These are phyloP conservation scores for Effrenium voratum DNA, from an alignment of 73 alveolate species.

Conservation along the genomic window DNA sequence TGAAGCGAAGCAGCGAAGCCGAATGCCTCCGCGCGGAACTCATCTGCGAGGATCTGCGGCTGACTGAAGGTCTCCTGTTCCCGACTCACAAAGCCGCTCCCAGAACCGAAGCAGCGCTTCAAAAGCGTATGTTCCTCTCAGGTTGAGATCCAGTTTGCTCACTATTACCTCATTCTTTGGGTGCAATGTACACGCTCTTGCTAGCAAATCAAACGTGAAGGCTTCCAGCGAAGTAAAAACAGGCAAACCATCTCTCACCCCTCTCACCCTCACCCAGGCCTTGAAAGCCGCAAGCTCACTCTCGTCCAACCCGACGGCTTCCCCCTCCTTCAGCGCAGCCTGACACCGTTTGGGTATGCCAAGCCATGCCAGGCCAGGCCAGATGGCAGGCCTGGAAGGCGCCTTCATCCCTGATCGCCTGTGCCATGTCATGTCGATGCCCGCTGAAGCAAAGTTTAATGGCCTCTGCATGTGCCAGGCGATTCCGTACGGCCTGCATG, in stretches of 20 bases:
- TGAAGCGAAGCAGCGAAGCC: too few species aligned
- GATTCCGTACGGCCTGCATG: too few species aligned
- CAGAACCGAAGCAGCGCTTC: too few species aligned
- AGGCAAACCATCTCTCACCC: too few species aligned
- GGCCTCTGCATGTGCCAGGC: not conserved
- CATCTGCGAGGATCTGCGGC: too few species aligned
- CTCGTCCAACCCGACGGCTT: not conserved
- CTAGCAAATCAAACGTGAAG: not conserved
- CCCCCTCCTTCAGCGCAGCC: conserved; percentile 21
- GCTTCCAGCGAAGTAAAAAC: not conserved
- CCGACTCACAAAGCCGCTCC: too few species aligned
- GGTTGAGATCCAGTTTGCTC: not conserved
- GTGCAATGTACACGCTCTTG: not conserved
- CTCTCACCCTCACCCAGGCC: not conserved
- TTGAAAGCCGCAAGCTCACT: not conserved
- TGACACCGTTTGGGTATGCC: not conserved
- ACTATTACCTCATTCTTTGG: not conserved
- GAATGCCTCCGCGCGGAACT: too few species aligned
- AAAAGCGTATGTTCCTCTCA: too few species aligned
- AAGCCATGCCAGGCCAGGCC: not conserved
- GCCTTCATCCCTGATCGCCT: not conserved
- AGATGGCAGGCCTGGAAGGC: not conserved
- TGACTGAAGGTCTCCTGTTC: too few species aligned
- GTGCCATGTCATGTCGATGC: not conserved
- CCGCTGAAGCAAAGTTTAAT: too few species aligned